Evolutionary conservation across 768 basidiomycete species (phyloP), one percentile per base, ranked within the genome.

Genomic region (Lactarius sp.): DNA sequence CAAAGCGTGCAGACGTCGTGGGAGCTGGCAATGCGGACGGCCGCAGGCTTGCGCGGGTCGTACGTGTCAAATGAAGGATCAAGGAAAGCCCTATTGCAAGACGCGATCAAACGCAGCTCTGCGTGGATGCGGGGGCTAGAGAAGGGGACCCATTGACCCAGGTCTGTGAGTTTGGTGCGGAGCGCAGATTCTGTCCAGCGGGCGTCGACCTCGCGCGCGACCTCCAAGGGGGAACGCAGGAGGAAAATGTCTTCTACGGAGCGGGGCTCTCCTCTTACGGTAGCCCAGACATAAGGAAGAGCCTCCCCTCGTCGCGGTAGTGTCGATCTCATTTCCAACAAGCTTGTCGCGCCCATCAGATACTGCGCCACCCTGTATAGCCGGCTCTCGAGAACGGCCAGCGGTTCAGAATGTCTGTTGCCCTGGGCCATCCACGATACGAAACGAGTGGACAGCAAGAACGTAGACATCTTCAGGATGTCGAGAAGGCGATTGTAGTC

Each of bases 1-100:
- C 64, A 65, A 14, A 65, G 64, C 42, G 64, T 46, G 54, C 53
- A 56, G 50, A 65, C 54, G 50, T 65, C 64, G 59, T 65, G 64
- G 16, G 64, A 65, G 42, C 64, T 65, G 34, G 53, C 64, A n/a
- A 65, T 65, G 14, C 59, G 64, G 7, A 65, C 53, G 22, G 53
- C 41, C 4, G 64, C 64, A 5, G 27, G 59, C n/a, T 60, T 65
- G 41, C 64, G 64, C 33, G 64, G 64, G 42, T 65, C 64, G 13
- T 60, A 65, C 22, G 64, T 31, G 42, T 65, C 64, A 13, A 65
- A 59, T 7, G 64, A 65, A 4, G 64, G 64, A 18, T 65, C 49
- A 2, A 65, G 59, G 59, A 34, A 33, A 1, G 53, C 49, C 20
- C 59, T n/a, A 16, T 65, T 65, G 50, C 59, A 60, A 2, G 59